These are phyloP conservation scores for Coprinopsis marcescibilis DNA, from an alignment of 768 basidiomycete species.

Conservation along the genomic window DNA sequence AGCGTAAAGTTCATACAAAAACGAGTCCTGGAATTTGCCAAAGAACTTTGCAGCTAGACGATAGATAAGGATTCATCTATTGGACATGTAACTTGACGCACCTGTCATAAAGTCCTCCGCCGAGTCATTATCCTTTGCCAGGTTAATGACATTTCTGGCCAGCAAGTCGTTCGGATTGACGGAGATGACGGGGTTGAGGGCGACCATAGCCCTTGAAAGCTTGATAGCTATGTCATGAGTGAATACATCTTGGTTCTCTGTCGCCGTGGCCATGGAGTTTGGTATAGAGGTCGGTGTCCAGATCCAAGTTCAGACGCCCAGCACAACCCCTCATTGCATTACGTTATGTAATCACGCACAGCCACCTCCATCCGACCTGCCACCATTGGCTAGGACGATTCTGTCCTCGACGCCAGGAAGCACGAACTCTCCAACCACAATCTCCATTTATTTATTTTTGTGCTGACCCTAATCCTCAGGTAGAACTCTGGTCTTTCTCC, in stretches of 20 bases:
- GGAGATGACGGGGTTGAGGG: conserved; percentile 39
- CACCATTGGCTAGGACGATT: too few species aligned
- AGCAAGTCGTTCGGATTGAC: conserved; percentile 67
- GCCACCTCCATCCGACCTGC: too few species aligned
- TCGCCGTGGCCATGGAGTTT: conserved; percentile 21
- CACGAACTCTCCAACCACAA: too few species aligned
- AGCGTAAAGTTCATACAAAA: conserved; percentile 71
- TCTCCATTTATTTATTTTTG: too few species aligned
- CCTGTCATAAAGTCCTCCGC: conserved; percentile 64
- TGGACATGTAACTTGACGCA: conserved; percentile 18
- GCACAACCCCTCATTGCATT: not conserved
- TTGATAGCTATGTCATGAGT: conserved; percentile 69
- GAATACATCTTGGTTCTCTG: conserved; percentile 34
- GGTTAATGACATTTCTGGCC: conserved; percentile 71
- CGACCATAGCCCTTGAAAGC: conserved; percentile 76
- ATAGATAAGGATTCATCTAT: not conserved
- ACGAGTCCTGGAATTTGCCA: conserved; percentile 80
- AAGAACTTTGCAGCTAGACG: conserved; percentile 69
- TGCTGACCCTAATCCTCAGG: too few species aligned
- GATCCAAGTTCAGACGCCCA: not conserved
- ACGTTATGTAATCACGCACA: not conserved
- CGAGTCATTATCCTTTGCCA: conserved; percentile 60
- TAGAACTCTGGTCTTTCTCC: too few species aligned
- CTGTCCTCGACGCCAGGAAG: too few species aligned
- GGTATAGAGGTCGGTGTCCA: not conserved